Conservation (phyloP, 495 filamentous ascomycete species). For the Penicillium herquei region DNA sequence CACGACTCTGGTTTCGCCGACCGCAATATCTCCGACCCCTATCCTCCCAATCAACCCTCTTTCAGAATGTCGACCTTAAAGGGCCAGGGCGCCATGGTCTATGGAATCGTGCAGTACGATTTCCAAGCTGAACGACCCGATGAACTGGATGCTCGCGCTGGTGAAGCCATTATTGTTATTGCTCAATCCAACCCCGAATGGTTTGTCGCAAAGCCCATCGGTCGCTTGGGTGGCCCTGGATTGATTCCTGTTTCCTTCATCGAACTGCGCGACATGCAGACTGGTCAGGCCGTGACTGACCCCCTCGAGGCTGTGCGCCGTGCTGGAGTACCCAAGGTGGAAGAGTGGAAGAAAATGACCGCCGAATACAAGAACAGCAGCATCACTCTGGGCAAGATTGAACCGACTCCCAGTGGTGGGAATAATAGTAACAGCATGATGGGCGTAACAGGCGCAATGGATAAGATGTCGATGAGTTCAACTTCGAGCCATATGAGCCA, state of each 20-base stretch:
- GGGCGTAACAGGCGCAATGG: conserved; percentile 67
- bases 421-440: conserved; percentile 26
- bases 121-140: conserved; percentile 94
- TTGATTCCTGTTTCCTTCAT: conserved; percentile 97
- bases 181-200: conserved; percentile 99
- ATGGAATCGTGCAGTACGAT: conserved; percentile 95
- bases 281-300: conserved; percentile 77
- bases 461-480: conserved; percentile 69
- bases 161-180: conserved; percentile 96
- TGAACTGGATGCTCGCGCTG: conserved; percentile 90
- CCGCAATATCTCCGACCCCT: conserved; percentile 35
- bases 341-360: conserved; percentile 99
- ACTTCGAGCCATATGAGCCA: conserved; percentile 35
- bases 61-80: conserved; percentile 58
- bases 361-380: conserved; percentile 99
- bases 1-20: conserved; percentile 86
- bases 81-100: conserved; percentile 80
- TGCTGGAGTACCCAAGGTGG: conserved; percentile 94
- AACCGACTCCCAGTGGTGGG: conserved; percentile 35
- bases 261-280: conserved; percentile 92
- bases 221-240: conserved; percentile 87
- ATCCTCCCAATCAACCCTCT: conserved; percentile 26
- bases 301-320: conserved; percentile 80
- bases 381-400: conserved; percentile 90
- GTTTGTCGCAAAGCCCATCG: conserved; percentile 99